Conservation (phyloP, 2,329 filamentous ascomycete species). For the Ceratocystis eucalypticola region DNA sequence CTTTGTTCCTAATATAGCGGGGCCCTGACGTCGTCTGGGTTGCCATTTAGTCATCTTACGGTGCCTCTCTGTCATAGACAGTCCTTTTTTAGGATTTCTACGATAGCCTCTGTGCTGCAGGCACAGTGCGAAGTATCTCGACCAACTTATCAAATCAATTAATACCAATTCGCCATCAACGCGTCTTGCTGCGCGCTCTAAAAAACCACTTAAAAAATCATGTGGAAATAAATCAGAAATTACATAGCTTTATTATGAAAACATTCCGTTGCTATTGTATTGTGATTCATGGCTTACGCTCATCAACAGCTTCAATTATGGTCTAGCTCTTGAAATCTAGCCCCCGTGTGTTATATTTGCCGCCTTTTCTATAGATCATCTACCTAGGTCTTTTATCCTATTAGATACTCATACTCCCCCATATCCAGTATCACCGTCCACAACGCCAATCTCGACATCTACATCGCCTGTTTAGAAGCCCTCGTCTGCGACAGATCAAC, state of each 20-base stretch:
- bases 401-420: no score
- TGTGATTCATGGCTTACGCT: neutral
- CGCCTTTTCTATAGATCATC: neutral
- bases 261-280: neutral
- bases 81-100: neutral
- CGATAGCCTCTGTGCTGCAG: neutral
- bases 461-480: neutral
- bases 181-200: neutral
- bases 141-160: neutral
- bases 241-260: neutral
- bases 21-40: neutral
- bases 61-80: neutral
- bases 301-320: neutral
- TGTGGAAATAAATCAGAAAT: neutral
- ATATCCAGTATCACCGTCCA: neutral
- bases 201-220: constrained; percentile 3
- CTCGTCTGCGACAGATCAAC: neutral
- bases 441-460: neutral
- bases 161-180: neutral
- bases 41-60: neutral
- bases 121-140: neutral
- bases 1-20: neutral
- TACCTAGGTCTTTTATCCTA: neutral
- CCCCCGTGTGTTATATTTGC: neutral
- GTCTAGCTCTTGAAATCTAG: neutral